These are phyloP conservation scores for Dalbergia cochinchinensis DNA, from an alignment of 306 rosid genomes.

Conservation along the genomic window DNA sequence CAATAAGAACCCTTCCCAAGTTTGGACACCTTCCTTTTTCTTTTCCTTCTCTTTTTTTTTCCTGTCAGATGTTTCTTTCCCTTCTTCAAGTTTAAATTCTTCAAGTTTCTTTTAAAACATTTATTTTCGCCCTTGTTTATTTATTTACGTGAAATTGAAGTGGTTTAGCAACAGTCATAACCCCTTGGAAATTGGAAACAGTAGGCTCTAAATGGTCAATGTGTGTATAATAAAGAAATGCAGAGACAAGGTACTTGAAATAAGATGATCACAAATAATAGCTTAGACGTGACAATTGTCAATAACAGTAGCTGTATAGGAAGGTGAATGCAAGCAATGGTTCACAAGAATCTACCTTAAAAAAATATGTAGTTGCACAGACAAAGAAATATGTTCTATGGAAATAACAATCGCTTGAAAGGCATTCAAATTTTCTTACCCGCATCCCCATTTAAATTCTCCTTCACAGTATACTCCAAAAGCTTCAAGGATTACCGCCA, in stretches of 20 bases:
- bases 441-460: conserved; percentile 88
- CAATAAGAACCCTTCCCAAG: too few species aligned
- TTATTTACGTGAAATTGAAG: conserved; percentile 15
- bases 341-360: conserved; percentile 17
- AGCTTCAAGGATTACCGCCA: conserved; percentile 93
- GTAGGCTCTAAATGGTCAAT: conserved; percentile 5
- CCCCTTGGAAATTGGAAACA: conserved; percentile 5
- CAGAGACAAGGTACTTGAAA: conserved; percentile 5
- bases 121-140: background rate
- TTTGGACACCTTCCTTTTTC: too few species aligned
- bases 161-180: conserved; percentile 27
- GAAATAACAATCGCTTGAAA: background rate
- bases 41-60: too few species aligned
- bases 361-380: background rate
- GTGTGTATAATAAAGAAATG: background rate
- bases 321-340: conserved; percentile 11
- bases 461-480: conserved; percentile 93
- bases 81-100: background rate
- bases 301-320: background rate
- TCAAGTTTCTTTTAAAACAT: conserved; percentile 13
- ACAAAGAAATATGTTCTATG: background rate
- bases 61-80: too few species aligned
- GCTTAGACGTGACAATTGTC: background rate
- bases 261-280: conserved; percentile 29
- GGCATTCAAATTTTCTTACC: conserved; percentile 65